Evolutionary conservation across 163 green algal genomes (phyloP), one percentile per base, ranked within the genome.

Genomic region (Volvox carteri): DNA sequence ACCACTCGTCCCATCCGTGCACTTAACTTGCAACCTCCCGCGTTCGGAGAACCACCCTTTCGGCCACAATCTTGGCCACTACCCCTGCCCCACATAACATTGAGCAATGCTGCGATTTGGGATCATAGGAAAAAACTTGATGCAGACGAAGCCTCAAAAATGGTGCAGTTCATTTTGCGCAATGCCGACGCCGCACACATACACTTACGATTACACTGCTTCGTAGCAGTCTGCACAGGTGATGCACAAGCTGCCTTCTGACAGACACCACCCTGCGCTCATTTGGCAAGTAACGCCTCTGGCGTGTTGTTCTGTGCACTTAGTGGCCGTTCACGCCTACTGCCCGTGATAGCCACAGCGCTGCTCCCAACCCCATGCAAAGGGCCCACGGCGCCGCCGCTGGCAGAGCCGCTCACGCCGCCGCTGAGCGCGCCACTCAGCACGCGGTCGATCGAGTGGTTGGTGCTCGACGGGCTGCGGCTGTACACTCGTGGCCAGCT

Each of bases 401-500:
- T 89, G 1, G 73, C 21, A 54, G 48, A 19, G 28, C 72, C 72
- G 84, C 84, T 84, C 4, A 84, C 28, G 54, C 54, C 54, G 30
- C 44, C 67, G 84, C 68, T 87, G 4, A 78, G 42, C 62, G 42
- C 39, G 33, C 67, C 67, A 67, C 81, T 89, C 4, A 84, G 84
- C 41, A 77, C 62, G 9, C 84, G 70, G 84, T 84, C 84, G 54
- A 89, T 70, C 9, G n/a, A 68, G 52, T 54, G 41, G 41, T 12
- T 60, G 42, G 70, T 89, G 84, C 48, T 76, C 7, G 72, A 84
- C 28, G 84, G 84, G 72, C 54, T 78, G 35, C 84, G 84, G 54
- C 72, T 84, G 84, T 89, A 89, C 6, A 89, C 41, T 9, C 84
- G 52, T 60, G 72, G n/a, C 70, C 70, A 81, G 67, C 83, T 88